Evolutionary conservation across 176 grass and related monocot species (phyloP).

Genomic region (Dendrocalamus sinicus): DNA sequence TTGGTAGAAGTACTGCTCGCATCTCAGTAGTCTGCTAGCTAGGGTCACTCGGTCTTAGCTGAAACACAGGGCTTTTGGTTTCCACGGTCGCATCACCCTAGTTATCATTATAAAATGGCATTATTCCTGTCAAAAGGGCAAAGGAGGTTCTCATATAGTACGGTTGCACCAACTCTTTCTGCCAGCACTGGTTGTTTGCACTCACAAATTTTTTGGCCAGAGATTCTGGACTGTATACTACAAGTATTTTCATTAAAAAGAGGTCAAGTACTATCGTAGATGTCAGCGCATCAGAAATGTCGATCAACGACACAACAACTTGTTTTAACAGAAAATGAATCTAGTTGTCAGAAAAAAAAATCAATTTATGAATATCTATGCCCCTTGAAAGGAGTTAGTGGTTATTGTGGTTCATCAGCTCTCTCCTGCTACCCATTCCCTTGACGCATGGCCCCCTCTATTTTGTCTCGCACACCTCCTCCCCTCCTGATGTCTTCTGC

Average conservation of each 20-base stretch:
- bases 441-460: too few relatives aligned
- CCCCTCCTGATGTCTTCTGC: too few relatives aligned
- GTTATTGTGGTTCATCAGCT: too few relatives aligned
- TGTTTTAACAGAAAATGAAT: too few relatives aligned
- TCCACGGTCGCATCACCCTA: neutral
- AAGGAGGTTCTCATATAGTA: neutral
- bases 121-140: neutral
- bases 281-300: neutral
- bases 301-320: neutral
- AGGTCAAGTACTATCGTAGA: neutral
- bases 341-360: neutral
- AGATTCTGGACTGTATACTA: neutral
- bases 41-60: neutral
- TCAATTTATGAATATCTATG: too few relatives aligned
- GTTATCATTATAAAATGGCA: neutral
- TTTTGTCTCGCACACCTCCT: too few relatives aligned
- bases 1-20: neutral
- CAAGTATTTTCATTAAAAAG: neutral
- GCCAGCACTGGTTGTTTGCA: neutral
- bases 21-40: conserved; percentile 37
- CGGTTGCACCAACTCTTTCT: neutral
- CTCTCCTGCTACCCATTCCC: too few relatives aligned
- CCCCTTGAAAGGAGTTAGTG: too few relatives aligned
- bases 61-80: neutral
- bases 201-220: neutral